phyloP scores from a whole-genome alignment of 129 eudicot species.

The Scalesia atractyloides region DNA sequence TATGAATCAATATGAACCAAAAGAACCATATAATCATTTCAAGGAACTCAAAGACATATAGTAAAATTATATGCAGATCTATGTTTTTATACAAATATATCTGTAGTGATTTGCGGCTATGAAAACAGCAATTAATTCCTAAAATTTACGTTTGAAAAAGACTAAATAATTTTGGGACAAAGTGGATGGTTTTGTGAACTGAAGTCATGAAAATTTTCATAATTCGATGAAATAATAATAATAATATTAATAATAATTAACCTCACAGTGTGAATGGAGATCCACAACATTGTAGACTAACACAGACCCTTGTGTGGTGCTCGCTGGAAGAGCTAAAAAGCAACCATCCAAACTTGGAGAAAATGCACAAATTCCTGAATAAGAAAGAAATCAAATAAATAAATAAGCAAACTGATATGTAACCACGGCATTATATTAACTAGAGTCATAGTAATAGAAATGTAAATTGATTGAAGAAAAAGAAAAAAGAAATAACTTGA shows the following conservation, averaged over 20 bases:
- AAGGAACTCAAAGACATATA: neutral
- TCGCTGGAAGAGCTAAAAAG: constrained; percentile 93
- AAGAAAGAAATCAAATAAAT: neutral
- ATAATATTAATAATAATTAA: constrained; percentile 25
- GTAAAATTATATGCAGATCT: neutral
- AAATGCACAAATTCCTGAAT: constrained; percentile 90
- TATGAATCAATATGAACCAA: neutral
- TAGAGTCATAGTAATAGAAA: no score
- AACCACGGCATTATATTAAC: neutral
- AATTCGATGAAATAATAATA: constrained; percentile 12
- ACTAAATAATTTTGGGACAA: neutral
- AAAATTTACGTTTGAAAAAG: neutral
- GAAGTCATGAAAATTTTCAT: constrained; percentile 12
- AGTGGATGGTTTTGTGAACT: neutral
- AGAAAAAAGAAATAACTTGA: no score
- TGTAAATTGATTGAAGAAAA: no score
- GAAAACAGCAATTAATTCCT: neutral
- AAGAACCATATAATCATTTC: neutral
- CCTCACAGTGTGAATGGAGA: constrained; percentile 96
- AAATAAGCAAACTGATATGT: constrained; percentile 10
- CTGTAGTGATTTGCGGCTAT: neutral
- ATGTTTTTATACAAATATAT: neutral
- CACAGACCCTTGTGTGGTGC: constrained; percentile 74
- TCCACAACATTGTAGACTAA: constrained; percentile 75
- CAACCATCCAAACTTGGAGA: constrained; percentile 72